Evolutionary conservation across 2,329 filamentous ascomycete species (phyloP).

Genomic region (Xylariomycetidae sp.): DNA sequence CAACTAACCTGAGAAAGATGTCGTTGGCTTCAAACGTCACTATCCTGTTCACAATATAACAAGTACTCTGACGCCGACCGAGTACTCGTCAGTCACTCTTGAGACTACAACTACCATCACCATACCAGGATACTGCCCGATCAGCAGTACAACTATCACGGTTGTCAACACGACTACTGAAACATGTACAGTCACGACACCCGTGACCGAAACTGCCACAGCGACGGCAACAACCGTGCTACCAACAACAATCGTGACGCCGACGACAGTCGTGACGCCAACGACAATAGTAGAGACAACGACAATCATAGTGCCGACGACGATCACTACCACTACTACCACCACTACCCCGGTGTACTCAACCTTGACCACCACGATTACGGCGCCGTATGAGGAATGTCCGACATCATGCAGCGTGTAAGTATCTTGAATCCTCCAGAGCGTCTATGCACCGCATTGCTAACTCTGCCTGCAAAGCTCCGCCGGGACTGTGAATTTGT

Average conservation of each 20-base stretch:
- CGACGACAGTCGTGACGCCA: too few relatives aligned
- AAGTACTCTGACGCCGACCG: too few relatives aligned
- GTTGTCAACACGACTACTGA: not conserved
- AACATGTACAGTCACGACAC: not conserved
- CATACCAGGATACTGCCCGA: not conserved
- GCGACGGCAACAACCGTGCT: not conserved
- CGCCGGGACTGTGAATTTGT: conserved; percentile 29
- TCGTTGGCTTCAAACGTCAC: too few relatives aligned
- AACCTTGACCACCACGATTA: not conserved
- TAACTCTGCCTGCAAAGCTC: conserved; percentile 13
- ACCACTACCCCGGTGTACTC: not conserved
- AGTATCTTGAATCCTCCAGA: conserved; percentile 6
- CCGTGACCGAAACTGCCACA: not conserved
- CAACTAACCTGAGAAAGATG: too few relatives aligned
- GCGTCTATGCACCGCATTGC: conserved; percentile 1
- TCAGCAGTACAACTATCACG: not conserved
- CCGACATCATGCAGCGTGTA: conserved; percentile 25
- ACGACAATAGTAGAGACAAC: too few relatives aligned
- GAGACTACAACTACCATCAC: too few relatives aligned
- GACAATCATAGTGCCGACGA: too few relatives aligned
- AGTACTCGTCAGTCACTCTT: too few relatives aligned
- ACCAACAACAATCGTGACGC: too few relatives aligned
- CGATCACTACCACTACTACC: too few relatives aligned
- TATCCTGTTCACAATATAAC: too few relatives aligned
- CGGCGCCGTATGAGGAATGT: not conserved